Evolutionary conservation across 768 basidiomycete species (phyloP), one percentile per base, ranked within the genome.

Genomic region (Cystobasidium tubakii): DNA sequence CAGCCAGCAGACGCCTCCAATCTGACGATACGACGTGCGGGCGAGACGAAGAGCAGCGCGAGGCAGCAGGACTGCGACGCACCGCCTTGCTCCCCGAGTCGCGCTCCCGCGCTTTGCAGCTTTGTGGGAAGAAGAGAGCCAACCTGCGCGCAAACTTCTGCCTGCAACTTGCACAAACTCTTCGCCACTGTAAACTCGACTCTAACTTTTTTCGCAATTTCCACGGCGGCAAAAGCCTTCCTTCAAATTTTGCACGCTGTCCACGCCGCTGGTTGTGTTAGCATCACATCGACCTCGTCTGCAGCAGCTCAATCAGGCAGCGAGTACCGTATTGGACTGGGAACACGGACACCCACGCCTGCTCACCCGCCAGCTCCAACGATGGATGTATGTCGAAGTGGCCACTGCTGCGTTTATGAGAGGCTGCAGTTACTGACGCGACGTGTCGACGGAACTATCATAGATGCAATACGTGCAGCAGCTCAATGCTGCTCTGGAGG

Each of bases 401-500:
- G 46, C 46, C 46, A 50, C 46, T n/a, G 46, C 46, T 9, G 46
- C n/a, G n/a, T 19, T 50, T 15, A n/a, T n/a, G n/a, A n/a, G n/a
- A n/a, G n/a, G n/a, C n/a, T 50, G 4, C n/a, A 50, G 9, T 3
- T 15, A 50, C 46, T 50, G 46, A 50, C 46, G 46, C 57, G 29
- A 60, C 33, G n/a, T 29, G 21, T 54, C 21, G n/a, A n/a, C 21
- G 21, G n/a, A n/a, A n/a, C n/a, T n/a, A n/a, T n/a, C n/a, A 62
- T 77, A 84, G 83, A 80, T 81, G 66, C 75, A 78, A 50, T 93
- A 87, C 81, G 86, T 90, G 77, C 88, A 92, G 82, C 85, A 85
- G 77, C 83, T 98, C 76, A 91, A 95, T 83, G 85, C 86, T 82
- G 87, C 96, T 74, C 88, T 99, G 66, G 83, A 89, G 74, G 91